These are phyloP conservation scores for Euphrasia arctica DNA, from an alignment of 305 asterid genomes.

Conservation along the genomic window DNA sequence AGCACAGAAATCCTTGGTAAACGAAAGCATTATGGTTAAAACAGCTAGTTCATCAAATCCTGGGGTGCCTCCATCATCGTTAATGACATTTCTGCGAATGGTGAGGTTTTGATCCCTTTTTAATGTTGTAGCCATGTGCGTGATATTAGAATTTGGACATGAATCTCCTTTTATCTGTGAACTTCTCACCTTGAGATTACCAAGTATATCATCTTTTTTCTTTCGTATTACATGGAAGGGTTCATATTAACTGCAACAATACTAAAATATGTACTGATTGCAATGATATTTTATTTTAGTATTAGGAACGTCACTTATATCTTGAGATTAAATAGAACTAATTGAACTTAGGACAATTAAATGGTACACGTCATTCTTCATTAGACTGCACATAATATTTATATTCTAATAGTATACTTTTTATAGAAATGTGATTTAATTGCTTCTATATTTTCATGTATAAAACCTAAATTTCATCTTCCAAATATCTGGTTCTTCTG, in stretches of 20 bases:
- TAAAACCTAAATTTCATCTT: not conserved
- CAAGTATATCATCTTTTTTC: not conserved
- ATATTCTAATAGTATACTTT: not conserved
- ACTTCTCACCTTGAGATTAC: constrained; percentile 3
- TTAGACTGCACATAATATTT: not conserved
- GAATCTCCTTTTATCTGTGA: not conserved
- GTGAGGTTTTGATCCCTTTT: constrained; percentile 36
- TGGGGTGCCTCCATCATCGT: constrained; percentile 93
- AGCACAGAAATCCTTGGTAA: constrained; percentile 66
- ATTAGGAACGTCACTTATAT: not conserved
- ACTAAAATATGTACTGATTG: not conserved
- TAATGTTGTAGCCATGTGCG: not conserved
- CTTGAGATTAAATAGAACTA: not conserved
- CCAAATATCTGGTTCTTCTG: not conserved
- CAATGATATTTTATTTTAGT: not conserved
- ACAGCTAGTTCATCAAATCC: constrained; percentile 79
- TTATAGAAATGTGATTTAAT: no score
- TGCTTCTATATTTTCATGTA: not conserved
- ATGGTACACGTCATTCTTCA: not conserved
- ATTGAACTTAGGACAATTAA: not conserved
- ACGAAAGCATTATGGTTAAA: constrained; percentile 49
- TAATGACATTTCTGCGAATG: constrained; percentile 86
- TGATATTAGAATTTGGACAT: constrained; percentile 1
- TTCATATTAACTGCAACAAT: not conserved
- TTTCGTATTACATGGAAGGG: constrained; percentile 15